Evolutionary conservation across 306 rosid genomes (phyloP).

Genomic region (Acacia acuminata): DNA sequence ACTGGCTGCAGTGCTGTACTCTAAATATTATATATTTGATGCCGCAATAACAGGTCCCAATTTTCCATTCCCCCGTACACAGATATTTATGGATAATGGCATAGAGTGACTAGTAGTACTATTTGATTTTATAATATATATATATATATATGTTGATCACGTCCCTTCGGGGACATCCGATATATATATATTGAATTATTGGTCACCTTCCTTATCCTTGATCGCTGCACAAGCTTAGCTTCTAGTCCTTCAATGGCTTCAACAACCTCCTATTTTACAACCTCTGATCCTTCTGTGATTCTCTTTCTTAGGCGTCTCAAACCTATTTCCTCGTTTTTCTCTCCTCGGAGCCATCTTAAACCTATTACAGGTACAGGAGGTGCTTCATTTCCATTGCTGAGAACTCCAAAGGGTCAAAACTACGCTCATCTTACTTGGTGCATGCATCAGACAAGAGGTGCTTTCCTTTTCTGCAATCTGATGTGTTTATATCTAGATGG

Average conservation of each 20-base stretch:
- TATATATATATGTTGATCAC: too few relatives aligned
- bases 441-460: conserved; percentile 52
- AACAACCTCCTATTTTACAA: conserved; percentile 16
- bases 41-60: background rate
- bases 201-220: background rate
- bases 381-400: conserved; percentile 40
- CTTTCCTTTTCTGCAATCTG: background rate
- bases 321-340: background rate
- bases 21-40: background rate
- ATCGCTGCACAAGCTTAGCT: background rate
- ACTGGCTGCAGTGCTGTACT: too few relatives aligned
- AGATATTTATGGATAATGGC: background rate
- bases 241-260: conserved; percentile 32
- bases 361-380: background rate
- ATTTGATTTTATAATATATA: background rate
- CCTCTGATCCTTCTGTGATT: conserved; percentile 30
- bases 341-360: conserved; percentile 16
- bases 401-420: conserved; percentile 33
- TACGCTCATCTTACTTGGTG: conserved; percentile 39
- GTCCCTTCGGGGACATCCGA: too few relatives aligned
- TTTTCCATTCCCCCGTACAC: background rate
- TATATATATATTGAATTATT: background rate
- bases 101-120: background rate
- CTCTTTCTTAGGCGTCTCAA: conserved; percentile 31
- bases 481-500: background rate